A percentile compares a stretch with the other conserved stretches of the same genome.
Evolutionary conservation across 108 stramenopile genomes (phyloP).

Genomic region (Skeletonema marinoi): DNA sequence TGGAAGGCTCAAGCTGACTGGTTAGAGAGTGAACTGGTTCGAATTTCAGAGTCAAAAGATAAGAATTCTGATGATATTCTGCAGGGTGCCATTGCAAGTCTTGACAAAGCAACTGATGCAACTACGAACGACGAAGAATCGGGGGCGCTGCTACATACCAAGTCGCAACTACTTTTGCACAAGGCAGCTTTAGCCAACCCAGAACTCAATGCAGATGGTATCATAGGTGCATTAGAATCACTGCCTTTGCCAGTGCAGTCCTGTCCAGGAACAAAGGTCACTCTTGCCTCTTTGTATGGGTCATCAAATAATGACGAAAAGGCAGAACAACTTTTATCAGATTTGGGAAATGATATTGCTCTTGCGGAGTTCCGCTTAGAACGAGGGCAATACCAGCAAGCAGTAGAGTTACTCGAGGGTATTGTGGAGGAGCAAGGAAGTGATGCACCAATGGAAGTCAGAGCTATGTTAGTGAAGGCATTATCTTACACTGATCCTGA

Average conservation of each 20-base stretch:
- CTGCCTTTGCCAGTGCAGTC: slow-evolving; percentile 57
- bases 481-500: slow-evolving; percentile 56
- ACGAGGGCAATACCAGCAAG: slow-evolving; percentile 60
- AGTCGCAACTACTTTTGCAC: slow-evolving; percentile 43
- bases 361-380: slow-evolving; percentile 56
- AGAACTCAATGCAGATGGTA: slow-evolving; percentile 12
- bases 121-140: neutral
- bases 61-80: slow-evolving; percentile 21
- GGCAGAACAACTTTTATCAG: slow-evolving; percentile 28
- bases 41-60: slow-evolving; percentile 12
- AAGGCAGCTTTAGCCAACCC: slow-evolving; percentile 10
- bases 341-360: slow-evolving; percentile 28
- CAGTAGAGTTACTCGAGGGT: slow-evolving; percentile 55
- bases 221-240: slow-evolving; percentile 56
- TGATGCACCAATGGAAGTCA: slow-evolving; percentile 26
- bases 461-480: slow-evolving; percentile 61
- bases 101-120: slow-evolving; percentile 12
- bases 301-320: slow-evolving; percentile 15
- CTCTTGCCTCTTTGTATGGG: slow-evolving; percentile 55
- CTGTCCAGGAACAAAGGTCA: slow-evolving; percentile 57
- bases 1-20: slow-evolving; percentile 44
- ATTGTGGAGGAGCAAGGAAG: slow-evolving; percentile 27
- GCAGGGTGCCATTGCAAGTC: slow-evolving; percentile 20
- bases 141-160: slow-evolving; percentile 25
- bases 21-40: slow-evolving; percentile 39